A percentile compares a stretch with the other conserved stretches of the same genome.
Conservation (phyloP, 2,329 filamentous ascomycete genomes). For the Microdochium trichocladiopsis region DNA sequence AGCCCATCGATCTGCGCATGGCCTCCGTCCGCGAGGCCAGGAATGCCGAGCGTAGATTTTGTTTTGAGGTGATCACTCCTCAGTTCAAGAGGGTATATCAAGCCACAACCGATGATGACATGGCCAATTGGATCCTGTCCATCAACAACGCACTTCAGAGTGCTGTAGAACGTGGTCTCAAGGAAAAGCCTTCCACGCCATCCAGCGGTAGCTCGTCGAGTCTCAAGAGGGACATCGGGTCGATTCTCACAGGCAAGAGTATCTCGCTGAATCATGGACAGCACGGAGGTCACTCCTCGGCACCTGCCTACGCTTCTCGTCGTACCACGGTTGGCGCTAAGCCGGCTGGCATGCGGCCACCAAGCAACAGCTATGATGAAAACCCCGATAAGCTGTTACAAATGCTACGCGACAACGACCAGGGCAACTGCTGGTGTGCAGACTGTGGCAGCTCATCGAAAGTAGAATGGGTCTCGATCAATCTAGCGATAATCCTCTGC, state of each 20-base stretch:
- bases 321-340: constrained; percentile 89
- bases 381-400: constrained; percentile 81
- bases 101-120: constrained; percentile 94
- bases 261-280: constrained; percentile 53
- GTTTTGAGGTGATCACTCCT: constrained; percentile 97
- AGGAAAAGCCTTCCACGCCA: constrained; percentile 37
- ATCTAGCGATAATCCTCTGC: constrained; percentile 90
- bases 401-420: constrained; percentile 79
- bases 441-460: constrained; percentile 89
- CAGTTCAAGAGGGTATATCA: constrained; percentile 95
- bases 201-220: constrained; percentile 43
- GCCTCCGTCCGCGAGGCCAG: constrained; percentile 93
- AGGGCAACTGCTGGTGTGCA: constrained; percentile 89
- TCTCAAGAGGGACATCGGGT: constrained; percentile 79
- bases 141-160: constrained; percentile 98
- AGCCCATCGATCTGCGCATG: constrained; percentile 94
- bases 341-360: constrained; percentile 62
- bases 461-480: constrained; percentile 98
- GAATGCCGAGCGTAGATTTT: constrained; percentile 90
- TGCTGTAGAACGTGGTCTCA: constrained; percentile 73
- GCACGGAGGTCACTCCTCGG: constrained; percentile 42
- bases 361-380: constrained; percentile 70
- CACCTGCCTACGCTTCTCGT: constrained; percentile 58
- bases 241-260: constrained; percentile 87
- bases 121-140: constrained; percentile 91